Evolutionary conservation across 75 land plant genomes (phyloP).

Genomic region (Pseudotsuga menziesii): DNA sequence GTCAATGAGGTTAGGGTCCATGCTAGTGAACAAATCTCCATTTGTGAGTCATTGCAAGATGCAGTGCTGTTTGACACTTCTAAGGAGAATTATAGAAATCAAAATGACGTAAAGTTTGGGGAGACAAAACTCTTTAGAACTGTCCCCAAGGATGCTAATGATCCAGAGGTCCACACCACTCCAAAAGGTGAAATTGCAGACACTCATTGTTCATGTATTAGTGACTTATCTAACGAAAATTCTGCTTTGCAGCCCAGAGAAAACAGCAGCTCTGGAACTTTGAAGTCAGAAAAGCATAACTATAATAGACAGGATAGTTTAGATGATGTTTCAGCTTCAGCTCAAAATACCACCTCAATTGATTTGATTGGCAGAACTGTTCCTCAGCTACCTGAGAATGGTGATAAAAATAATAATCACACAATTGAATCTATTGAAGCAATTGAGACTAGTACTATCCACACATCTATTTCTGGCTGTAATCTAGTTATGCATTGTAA

Average conservation of each 20-base stretch:
- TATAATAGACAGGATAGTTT: too few species aligned
- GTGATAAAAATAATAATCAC: background rate
- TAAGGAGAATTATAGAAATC: background rate
- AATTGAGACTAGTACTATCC: background rate
- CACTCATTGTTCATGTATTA: background rate
- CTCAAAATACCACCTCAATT: background rate
- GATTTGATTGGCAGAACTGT: background rate
- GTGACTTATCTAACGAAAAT: background rate
- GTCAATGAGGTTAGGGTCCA: background rate
- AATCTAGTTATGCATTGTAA: background rate
- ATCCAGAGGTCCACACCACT: background rate
- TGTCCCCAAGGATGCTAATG: background rate
- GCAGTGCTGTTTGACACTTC: background rate
- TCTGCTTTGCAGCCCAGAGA: background rate
- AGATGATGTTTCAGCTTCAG: background rate
- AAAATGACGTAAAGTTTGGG: too few species aligned
- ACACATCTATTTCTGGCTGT: background rate
- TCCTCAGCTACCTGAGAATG: background rate
- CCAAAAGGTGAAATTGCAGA: background rate
- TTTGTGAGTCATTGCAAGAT: background rate
- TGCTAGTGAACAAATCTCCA: slow-evolving; percentile 2
- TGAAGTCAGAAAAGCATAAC: too few species aligned
- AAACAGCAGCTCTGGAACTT: background rate
- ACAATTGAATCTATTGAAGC: background rate
- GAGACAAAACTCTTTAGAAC: background rate